Evolutionary conservation across 495 filamentous ascomycete species (phyloP).

Genomic region (Cercophora newfieldiana): DNA sequence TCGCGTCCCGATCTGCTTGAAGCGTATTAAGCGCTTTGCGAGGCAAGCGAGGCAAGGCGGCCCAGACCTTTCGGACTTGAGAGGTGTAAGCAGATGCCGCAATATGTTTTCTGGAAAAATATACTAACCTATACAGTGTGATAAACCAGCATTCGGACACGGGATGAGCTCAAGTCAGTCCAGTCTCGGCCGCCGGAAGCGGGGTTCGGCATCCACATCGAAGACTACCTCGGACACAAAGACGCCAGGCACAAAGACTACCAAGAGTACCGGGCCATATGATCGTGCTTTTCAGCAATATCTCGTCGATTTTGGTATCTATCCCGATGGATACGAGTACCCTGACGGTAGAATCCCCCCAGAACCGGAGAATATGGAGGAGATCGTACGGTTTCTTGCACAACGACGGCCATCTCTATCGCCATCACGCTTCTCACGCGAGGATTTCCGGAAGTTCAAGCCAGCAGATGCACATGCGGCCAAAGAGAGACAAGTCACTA

Average conservation of each 20-base stretch:
- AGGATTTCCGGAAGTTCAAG: slow-evolving; percentile 2
- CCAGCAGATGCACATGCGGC: slow-evolving; percentile 1
- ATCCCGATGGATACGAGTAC: slow-evolving; percentile 15
- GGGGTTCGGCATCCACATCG: slow-evolving; percentile 18
- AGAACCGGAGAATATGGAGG: slow-evolving; percentile 19
- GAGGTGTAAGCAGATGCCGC: slow-evolving; percentile 17
- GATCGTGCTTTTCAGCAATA: slow-evolving; percentile 24
- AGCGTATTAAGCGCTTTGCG: slow-evolving; percentile 6
- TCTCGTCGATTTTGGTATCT: slow-evolving; percentile 20
- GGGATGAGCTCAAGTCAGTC: slow-evolving; percentile 18
- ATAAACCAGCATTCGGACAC: neutral
- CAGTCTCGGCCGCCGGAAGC: slow-evolving; percentile 19
- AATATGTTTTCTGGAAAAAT: neutral
- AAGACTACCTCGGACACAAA: slow-evolving; percentile 12
- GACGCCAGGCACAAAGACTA: slow-evolving; percentile 7
- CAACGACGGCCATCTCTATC: slow-evolving; percentile 3
- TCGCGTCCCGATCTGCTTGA: neutral
- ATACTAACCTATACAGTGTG: slow-evolving; percentile 8
- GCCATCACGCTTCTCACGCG: neutral
- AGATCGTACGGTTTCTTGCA: neutral
- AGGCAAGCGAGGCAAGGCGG: slow-evolving; percentile 16
- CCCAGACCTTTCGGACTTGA: slow-evolving; percentile 17
- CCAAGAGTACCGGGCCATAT: slow-evolving; percentile 22
- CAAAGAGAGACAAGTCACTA: neutral
- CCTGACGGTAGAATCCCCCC: slow-evolving; percentile 13